Percentiles rank a stretch among this genome's conserved stretches.
phyloP scores from a whole-genome alignment of 768 basidiomycete species.

The Imleria badia region DNA sequence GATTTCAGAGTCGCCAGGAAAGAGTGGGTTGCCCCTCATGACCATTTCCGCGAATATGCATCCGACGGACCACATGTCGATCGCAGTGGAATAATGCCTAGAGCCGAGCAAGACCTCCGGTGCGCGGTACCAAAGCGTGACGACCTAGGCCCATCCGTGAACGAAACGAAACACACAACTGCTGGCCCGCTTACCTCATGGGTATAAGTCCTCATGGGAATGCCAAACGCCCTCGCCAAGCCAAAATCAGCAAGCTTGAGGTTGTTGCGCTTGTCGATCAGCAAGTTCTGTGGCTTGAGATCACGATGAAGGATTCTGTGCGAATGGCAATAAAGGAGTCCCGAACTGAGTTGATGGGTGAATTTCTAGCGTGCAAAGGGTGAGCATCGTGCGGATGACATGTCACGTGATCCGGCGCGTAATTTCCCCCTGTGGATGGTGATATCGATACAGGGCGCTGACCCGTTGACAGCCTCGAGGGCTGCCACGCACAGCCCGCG shows the following conservation, averaged over 20 bases:
- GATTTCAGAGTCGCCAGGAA: slow-evolving; percentile 99
- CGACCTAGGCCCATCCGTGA: slow-evolving; percentile 60
- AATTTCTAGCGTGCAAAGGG: slow-evolving; percentile 70
- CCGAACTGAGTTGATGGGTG: slow-evolving; percentile 88
- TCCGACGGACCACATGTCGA: slow-evolving; percentile 99
- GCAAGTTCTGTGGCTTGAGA: slow-evolving; percentile 92
- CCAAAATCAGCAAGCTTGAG: slow-evolving; percentile 97
- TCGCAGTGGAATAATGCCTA: slow-evolving; percentile 94
- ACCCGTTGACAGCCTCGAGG: not conserved
- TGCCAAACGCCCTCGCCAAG: slow-evolving; percentile 94
- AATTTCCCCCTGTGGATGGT: slow-evolving; percentile 16
- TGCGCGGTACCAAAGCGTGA: slow-evolving; percentile 98
- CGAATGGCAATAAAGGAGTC: slow-evolving; percentile 91
- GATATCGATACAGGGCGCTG: slow-evolving; percentile 17
- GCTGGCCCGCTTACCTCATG: slow-evolving; percentile 69
- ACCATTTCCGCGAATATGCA: slow-evolving; percentile 99
- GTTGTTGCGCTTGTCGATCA: slow-evolving; percentile 87
- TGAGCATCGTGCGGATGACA: slow-evolving; percentile 17
- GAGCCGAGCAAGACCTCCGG: slow-evolving; percentile 96
- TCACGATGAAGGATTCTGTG: slow-evolving; percentile 97
- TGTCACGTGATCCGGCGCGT: slow-evolving; percentile 34
- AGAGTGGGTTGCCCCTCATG: slow-evolving; percentile 85
- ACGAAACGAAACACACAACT: slow-evolving; percentile 4
- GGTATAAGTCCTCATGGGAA: slow-evolving; percentile 98
- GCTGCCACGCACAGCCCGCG: slow-evolving; percentile 2